Evolutionary conservation across 257 asterid species (phyloP).

Genomic region (Plantago ovata): DNA sequence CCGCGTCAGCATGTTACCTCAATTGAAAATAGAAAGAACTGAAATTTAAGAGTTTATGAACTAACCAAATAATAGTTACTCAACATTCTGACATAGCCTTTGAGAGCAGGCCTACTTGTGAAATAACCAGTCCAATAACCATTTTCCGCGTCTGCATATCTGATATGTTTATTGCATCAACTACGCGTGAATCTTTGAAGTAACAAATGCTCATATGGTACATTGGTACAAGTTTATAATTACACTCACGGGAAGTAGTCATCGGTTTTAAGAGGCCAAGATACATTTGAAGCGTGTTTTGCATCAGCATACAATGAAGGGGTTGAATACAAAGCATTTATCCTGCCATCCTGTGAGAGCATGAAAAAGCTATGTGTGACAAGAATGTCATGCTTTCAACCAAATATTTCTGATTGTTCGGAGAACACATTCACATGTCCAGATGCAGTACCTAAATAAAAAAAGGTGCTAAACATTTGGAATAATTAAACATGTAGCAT

Average conservation of each 20-base stretch:
- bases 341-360: slow-evolving; percentile 50
- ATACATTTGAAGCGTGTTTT: slow-evolving; percentile 32
- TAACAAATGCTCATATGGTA: slow-evolving; percentile 3
- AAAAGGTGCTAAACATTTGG: no score
- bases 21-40: no score
- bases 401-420: no score
- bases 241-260: slow-evolving; percentile 51
- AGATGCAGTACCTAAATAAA: no score
- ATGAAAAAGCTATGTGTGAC: background rate
- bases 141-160: slow-evolving; percentile 43
- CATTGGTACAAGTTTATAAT: background rate
- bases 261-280: slow-evolving; percentile 45
- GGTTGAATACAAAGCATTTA: slow-evolving; percentile 47
- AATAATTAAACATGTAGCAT: background rate
- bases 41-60: background rate
- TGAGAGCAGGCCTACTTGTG: slow-evolving; percentile 47
- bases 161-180: slow-evolving; percentile 15
- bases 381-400: background rate
- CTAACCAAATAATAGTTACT: slow-evolving; percentile 46
- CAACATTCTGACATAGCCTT: slow-evolving; percentile 37
- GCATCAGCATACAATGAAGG: slow-evolving; percentile 51
- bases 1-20: no score
- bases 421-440: no score
- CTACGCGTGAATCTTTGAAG: slow-evolving; percentile 10
- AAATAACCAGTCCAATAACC: slow-evolving; percentile 55